These are phyloP conservation scores for Amphichorda felina DNA, from an alignment of 2,329 filamentous ascomycete genomes.

Conservation along the genomic window DNA sequence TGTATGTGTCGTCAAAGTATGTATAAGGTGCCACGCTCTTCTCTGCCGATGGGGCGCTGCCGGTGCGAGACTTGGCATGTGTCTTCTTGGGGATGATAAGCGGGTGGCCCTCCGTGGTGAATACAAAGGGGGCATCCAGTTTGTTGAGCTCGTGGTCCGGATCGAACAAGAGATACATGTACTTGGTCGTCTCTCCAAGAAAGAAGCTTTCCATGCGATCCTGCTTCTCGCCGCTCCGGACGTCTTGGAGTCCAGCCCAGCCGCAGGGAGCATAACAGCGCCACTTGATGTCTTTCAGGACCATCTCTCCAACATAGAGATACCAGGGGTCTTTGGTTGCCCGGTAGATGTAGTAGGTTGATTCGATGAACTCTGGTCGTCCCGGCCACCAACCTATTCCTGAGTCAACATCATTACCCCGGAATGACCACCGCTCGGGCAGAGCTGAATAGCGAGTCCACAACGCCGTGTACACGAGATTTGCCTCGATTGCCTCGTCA, in stretches of 20 bases:
- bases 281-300: constrained; percentile 73
- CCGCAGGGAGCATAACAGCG: constrained; percentile 86
- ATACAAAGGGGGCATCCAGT: constrained; percentile 78
- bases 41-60: constrained; percentile 2
- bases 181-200: constrained; percentile 90
- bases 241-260: constrained; percentile 82
- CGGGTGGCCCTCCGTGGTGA: constrained; percentile 92
- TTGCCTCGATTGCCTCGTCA: constrained; percentile 81
- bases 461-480: constrained; percentile 80
- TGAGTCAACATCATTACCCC: constrained; percentile 71
- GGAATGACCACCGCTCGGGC: constrained; percentile 87
- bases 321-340: constrained; percentile 95
- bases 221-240: constrained; percentile 70
- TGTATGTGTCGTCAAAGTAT: constrained; percentile 32
- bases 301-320: constrained; percentile 91
- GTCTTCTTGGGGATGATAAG: constrained; percentile 57
- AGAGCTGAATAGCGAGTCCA: constrained; percentile 94
- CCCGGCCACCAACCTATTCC: constrained; percentile 92
- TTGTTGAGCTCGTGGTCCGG: constrained; percentile 76
- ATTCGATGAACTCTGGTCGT: constrained; percentile 92
- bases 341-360: constrained; percentile 89
- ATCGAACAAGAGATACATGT: constrained; percentile 86
- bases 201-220: constrained; percentile 99
- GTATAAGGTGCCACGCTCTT: constrained; percentile 12
- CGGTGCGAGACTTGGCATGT: constrained; percentile 7